A percentile compares a stretch with the other conserved stretches of the same genome.
phyloP scores from a whole-genome alignment of 208 protist genomes.

The Crithidia thermophila region DNA sequence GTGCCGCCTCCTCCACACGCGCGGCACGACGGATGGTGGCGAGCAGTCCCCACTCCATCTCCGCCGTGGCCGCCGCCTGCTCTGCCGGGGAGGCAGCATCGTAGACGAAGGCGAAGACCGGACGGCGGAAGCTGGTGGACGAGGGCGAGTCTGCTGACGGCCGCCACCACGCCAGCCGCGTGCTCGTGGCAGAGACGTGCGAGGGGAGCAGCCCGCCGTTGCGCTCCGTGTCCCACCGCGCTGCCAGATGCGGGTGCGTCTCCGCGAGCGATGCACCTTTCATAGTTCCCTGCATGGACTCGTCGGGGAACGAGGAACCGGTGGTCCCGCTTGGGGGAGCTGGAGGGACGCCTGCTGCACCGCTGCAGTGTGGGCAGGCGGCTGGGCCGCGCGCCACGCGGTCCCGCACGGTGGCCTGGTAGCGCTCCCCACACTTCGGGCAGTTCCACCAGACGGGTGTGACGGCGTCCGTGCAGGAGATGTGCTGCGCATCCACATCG shows the following conservation, averaged over 20 bases:
- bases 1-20: slow-evolving; percentile 45
- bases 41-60: slow-evolving; percentile 50
- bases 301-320: no score
- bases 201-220: slow-evolving; percentile 60
- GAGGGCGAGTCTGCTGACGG: slow-evolving; percentile 9
- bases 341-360: not conserved
- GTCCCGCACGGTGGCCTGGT: slow-evolving; percentile 57
- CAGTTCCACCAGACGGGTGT: slow-evolving; percentile 63
- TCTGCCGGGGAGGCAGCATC: slow-evolving; percentile 42
- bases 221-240: slow-evolving; percentile 51
- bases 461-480: slow-evolving; percentile 33
- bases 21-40: slow-evolving; percentile 44
- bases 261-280: slow-evolving; percentile 31
- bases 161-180: slow-evolving; percentile 66
- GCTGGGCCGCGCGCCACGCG: slow-evolving; percentile 38
- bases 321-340: no score
- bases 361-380: slow-evolving; percentile 60
- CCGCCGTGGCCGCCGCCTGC: slow-evolving; percentile 42
- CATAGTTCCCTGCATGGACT: not conserved
- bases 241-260: slow-evolving; percentile 47
- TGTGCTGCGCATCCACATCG: slow-evolving; percentile 57
- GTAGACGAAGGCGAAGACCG: slow-evolving; percentile 65
- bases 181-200: slow-evolving; percentile 53
- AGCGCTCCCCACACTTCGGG: slow-evolving; percentile 41
- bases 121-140: slow-evolving; percentile 40